Conservation (phyloP, 164 flowering plant genomes). For the Hamamelis virginiana region DNA sequence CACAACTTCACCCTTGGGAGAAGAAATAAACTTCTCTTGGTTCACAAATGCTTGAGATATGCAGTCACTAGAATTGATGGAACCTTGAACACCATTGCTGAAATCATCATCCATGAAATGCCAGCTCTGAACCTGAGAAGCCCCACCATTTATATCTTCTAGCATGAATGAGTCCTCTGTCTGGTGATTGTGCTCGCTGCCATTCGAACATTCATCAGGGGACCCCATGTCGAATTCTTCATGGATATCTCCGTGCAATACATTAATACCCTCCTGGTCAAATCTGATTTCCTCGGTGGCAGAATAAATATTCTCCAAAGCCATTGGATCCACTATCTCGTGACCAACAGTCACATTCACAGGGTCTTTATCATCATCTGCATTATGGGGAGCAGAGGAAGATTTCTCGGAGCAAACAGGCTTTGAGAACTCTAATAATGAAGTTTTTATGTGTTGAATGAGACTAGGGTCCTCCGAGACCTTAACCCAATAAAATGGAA, state of each 20-base stretch:
- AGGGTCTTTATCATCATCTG: constrained; percentile 41
- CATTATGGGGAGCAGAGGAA: constrained; percentile 27
- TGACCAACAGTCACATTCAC: constrained; percentile 27
- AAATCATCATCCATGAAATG: constrained; percentile 67
- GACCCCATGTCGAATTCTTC: constrained; percentile 38
- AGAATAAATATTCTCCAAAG: constrained; percentile 26
- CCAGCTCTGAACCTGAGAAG: constrained; percentile 71
- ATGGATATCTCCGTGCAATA: constrained; percentile 18
- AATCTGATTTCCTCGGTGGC: constrained; percentile 27
- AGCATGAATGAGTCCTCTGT: constrained; percentile 59
- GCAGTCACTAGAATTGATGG: constrained; percentile 63
- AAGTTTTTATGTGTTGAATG: constrained; percentile 66
- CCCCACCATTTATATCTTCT: constrained; percentile 47
- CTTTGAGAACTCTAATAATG: constrained; percentile 58
- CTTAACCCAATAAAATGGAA: constrained; percentile 34
- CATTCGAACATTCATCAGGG: constrained; percentile 52
- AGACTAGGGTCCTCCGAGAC: constrained; percentile 64
- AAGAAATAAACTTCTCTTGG: constrained; percentile 28
- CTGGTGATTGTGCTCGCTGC: constrained; percentile 42
- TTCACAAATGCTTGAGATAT: constrained; percentile 55
- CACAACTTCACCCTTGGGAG: constrained; percentile 26
- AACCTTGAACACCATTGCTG: constrained; percentile 48
- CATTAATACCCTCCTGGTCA: constrained; percentile 21
- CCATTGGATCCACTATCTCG: constrained; percentile 28
- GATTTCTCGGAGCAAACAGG: constrained; percentile 48